A percentile compares a stretch with the other conserved stretches of the same genome.
phyloP scores from a whole-genome alignment of 2,329 filamentous ascomycete species.

The Incumbomyces lentus region DNA sequence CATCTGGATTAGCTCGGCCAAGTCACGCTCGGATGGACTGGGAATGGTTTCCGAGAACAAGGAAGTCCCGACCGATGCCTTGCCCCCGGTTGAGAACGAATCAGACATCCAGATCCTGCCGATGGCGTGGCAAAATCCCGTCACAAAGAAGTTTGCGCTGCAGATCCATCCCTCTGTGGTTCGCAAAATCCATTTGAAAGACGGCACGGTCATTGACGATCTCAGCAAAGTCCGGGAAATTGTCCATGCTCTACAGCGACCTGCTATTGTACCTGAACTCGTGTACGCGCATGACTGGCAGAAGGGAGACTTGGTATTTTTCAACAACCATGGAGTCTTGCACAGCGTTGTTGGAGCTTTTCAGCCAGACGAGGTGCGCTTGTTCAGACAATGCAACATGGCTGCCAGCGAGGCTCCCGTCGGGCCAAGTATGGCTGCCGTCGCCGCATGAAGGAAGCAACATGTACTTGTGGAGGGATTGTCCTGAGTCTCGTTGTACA shows the following conservation, averaged over 20 bases:
- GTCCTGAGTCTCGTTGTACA: no score
- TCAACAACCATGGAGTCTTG: conserved; percentile 66
- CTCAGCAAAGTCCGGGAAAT: conserved; percentile 55
- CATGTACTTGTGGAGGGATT: no score
- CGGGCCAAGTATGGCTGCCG: conserved; percentile 33
- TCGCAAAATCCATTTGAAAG: conserved; percentile 54
- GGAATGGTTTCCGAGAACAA: conserved; percentile 58
- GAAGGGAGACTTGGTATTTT: conserved; percentile 65
- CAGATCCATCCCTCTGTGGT: conserved; percentile 67
- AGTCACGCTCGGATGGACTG: conserved; percentile 56
- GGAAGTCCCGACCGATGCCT: conserved; percentile 49
- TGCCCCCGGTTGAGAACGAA: conserved; percentile 54
- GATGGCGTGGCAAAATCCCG: conserved; percentile 64
- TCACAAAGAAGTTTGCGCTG: conserved; percentile 57
- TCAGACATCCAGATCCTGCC: conserved; percentile 60
- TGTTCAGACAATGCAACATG: conserved; percentile 72
- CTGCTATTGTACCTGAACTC: conserved; percentile 56
- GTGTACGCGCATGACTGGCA: conserved; percentile 71
- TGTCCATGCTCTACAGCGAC: conserved; percentile 62
- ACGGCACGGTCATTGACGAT: conserved; percentile 61
- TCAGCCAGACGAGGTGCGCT: conserved; percentile 57
- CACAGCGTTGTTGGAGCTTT: conserved; percentile 70
- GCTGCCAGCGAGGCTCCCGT: conserved; percentile 52
- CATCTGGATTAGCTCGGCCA: conserved; percentile 66
- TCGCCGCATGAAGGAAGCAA: no score